Evolutionary conservation across 352 stramenopile species (phyloP).

Genomic region (Blastocystis sp.): DNA sequence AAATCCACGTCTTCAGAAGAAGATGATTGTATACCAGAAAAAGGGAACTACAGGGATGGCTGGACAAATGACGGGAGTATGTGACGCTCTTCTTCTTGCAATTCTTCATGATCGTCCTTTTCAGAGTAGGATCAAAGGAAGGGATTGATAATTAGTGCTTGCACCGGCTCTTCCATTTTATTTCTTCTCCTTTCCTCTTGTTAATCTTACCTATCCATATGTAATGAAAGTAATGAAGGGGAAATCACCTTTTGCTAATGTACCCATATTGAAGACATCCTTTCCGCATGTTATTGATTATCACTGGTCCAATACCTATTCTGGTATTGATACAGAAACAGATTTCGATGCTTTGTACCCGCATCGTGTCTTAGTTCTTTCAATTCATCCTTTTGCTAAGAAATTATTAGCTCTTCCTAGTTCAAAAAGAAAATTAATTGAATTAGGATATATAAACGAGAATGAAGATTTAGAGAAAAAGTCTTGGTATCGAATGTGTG

Average conservation of each 20-base stretch:
- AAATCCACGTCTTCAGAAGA: background rate
- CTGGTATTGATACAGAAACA: background rate
- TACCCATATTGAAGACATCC: background rate
- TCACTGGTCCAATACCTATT: background rate
- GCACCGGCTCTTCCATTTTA: background rate
- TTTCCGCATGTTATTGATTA: slow-evolving; percentile 46
- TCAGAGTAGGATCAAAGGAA: background rate
- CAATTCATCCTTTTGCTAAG: slow-evolving; percentile 3
- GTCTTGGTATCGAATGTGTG: slow-evolving; percentile 31
- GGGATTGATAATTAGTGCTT: background rate
- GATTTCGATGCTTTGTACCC: slow-evolving; percentile 11
- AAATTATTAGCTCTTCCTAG: background rate
- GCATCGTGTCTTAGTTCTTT: background rate
- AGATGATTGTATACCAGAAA: slow-evolving; percentile 34
- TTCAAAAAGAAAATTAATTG: background rate
- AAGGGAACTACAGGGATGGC: slow-evolving; percentile 55
- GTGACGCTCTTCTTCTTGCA: background rate
- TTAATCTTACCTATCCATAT: slow-evolving; percentile 18
- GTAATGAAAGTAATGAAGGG: background rate
- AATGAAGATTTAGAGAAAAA: background rate
- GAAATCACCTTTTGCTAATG: background rate
- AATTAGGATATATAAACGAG: background rate
- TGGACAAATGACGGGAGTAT: slow-evolving; percentile 31
- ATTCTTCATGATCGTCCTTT: slow-evolving; percentile 32
- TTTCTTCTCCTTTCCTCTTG: slow-evolving; percentile 24